A percentile compares a stretch with the other conserved stretches of the same genome.
Conservation (phyloP, 148 eudicot genomes). For the Chenopodium quinoa region DNA sequence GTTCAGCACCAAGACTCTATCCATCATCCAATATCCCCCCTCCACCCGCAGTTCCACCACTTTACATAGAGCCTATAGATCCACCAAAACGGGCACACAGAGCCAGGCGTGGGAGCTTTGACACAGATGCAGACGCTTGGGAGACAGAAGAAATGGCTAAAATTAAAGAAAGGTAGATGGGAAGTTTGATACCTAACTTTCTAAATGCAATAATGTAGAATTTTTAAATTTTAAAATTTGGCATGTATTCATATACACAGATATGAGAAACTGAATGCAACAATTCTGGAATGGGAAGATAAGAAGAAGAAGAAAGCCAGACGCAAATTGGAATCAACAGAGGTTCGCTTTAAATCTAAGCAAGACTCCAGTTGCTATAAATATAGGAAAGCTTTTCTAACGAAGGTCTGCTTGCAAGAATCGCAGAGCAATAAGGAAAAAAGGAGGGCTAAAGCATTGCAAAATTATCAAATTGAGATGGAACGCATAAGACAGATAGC, state of each 20-base stretch:
- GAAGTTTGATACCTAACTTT: background rate
- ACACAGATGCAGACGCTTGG: constrained; percentile 63
- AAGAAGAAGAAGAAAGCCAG: constrained; percentile 72
- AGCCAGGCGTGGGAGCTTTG: constrained; percentile 29
- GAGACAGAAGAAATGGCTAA: constrained; percentile 59
- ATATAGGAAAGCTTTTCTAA: constrained; percentile 20
- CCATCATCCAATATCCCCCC: constrained; percentile 35
- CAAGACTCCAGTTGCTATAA: constrained; percentile 18
- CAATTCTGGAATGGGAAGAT: constrained; percentile 71
- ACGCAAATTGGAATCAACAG: constrained; percentile 40
- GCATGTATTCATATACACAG: constrained; percentile 33
- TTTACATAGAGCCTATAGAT: constrained; percentile 14
- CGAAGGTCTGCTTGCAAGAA: constrained; percentile 26
- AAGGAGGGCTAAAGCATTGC: constrained; percentile 48
- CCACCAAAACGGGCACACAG: constrained; percentile 31
- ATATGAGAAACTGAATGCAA: constrained; percentile 56
- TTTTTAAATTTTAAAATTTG: background rate
- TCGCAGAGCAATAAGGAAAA: constrained; percentile 55
- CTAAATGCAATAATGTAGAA: background rate
- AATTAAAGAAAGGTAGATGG: constrained; percentile 48
- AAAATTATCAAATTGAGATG: constrained; percentile 47
- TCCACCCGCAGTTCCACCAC: constrained; percentile 38
- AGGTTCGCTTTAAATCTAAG: constrained; percentile 45
- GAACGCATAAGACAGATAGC: constrained; percentile 56
- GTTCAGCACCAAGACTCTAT: constrained; percentile 21